Conservation (phyloP, 2,329 filamentous ascomycete genomes). For the Alternaria panax region DNA sequence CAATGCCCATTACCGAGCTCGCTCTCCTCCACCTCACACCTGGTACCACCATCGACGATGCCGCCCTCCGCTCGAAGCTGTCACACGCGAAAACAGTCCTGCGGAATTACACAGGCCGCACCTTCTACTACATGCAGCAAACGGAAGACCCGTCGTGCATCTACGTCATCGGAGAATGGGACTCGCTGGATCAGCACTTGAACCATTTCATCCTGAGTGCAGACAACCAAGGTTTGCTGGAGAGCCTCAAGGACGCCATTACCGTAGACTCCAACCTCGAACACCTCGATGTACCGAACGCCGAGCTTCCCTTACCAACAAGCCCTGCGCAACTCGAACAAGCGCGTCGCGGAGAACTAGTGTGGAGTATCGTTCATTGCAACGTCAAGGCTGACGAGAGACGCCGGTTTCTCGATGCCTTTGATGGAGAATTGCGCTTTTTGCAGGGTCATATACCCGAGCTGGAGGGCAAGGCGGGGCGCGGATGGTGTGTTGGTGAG, state of each 20-base stretch:
- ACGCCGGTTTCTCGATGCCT: slow-evolving; percentile 36
- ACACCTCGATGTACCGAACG: slow-evolving; percentile 52
- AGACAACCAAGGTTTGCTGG: slow-evolving; percentile 53
- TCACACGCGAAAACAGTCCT: slow-evolving; percentile 48
- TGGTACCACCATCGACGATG: slow-evolving; percentile 24
- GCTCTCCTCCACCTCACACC: slow-evolving; percentile 52
- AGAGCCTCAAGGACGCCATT: slow-evolving; percentile 47
- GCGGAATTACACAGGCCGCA: slow-evolving; percentile 46
- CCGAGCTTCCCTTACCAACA: slow-evolving; percentile 37
- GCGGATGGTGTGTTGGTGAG: slow-evolving; percentile 53
- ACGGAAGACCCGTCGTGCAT: slow-evolving; percentile 53
- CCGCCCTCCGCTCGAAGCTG: slow-evolving; percentile 43
- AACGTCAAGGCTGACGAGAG: slow-evolving; percentile 38
- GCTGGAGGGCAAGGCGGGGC: slow-evolving; percentile 31
- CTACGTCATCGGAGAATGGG: slow-evolving; percentile 58
- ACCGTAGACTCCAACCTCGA: slow-evolving; percentile 50
- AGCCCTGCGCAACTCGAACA: not conserved
- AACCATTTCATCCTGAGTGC: slow-evolving; percentile 53
- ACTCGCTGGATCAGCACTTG: slow-evolving; percentile 52
- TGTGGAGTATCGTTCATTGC: slow-evolving; percentile 47
- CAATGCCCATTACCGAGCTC: slow-evolving; percentile 56
- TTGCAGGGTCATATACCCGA: slow-evolving; percentile 39
- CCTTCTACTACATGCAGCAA: slow-evolving; percentile 53
- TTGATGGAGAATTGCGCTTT: slow-evolving; percentile 31
- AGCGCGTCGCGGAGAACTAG: slow-evolving; percentile 1